These are phyloP conservation scores for Melanopsichium pennsylvanicum DNA, from an alignment of 1,284 basidiomycete species.

Conservation along the genomic window DNA sequence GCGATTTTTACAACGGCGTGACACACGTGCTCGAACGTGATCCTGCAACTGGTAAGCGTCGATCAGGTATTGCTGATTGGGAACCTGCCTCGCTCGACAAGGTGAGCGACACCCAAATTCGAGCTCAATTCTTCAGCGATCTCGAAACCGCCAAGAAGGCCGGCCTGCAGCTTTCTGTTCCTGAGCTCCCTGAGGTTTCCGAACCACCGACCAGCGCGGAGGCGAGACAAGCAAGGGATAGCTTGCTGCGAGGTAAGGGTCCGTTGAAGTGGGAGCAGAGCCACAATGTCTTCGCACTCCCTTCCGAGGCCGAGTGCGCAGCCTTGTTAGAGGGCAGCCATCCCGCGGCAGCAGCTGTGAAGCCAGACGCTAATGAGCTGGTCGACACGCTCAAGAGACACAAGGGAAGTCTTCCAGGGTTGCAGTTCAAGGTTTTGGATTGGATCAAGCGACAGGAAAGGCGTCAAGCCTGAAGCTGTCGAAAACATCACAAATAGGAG, in stretches of 20 bases:
- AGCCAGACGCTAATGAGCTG: constrained; percentile 40
- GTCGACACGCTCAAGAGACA: constrained; percentile 41
- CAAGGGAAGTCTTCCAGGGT: constrained; percentile 45
- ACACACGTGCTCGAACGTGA: constrained; percentile 57
- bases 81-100: constrained; percentile 47
- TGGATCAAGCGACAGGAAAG: constrained; percentile 32
- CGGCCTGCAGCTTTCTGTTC: constrained; percentile 48
- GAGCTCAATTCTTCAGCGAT: constrained; percentile 55
- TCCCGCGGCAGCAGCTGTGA: constrained; percentile 53
- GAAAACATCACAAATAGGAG: too few relatives aligned
- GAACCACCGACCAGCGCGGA: constrained; percentile 16
- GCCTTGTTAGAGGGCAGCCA: constrained; percentile 58
- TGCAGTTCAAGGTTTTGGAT: constrained; percentile 53
- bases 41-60: constrained; percentile 58
- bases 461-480: background rate
- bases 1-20: constrained; percentile 66
- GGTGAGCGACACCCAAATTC: constrained; percentile 45
- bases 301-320: constrained; percentile 59
- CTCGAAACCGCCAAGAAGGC: constrained; percentile 40
- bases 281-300: constrained; percentile 59
- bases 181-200: constrained; percentile 33
- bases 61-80: constrained; percentile 54
- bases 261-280: constrained; percentile 58
- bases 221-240: constrained; percentile 39
- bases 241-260: constrained; percentile 47